Evolutionary conservation across 352 stramenopile species (phyloP).

Genomic region (Sclerospora graminicola): DNA sequence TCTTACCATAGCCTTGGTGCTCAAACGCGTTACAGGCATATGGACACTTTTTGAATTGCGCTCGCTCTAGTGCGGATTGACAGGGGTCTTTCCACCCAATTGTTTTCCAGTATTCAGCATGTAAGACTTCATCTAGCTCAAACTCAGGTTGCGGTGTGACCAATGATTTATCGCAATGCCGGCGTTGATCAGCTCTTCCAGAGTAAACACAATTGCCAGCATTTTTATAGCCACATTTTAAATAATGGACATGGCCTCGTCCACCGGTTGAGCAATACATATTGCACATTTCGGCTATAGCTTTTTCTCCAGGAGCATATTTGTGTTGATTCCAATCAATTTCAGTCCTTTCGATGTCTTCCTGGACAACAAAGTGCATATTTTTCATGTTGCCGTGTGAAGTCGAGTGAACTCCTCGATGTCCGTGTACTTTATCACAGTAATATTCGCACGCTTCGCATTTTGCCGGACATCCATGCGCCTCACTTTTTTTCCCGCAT

Average conservation of each 20-base stretch:
- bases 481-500: slow-evolving; percentile 11
- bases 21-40: slow-evolving; percentile 25
- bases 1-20: slow-evolving; percentile 15
- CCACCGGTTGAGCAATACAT: slow-evolving; percentile 36
- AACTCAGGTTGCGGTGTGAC: slow-evolving; percentile 8
- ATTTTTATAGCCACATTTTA: slow-evolving; percentile 20
- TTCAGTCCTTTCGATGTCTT: background rate
- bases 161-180: slow-evolving; percentile 17
- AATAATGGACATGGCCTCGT: slow-evolving; percentile 34
- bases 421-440: slow-evolving; percentile 28
- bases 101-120: slow-evolving; percentile 36
- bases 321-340: slow-evolving; percentile 17
- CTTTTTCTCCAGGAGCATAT: slow-evolving; percentile 25
- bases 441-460: slow-evolving; percentile 34
- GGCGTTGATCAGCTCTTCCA: slow-evolving; percentile 16
- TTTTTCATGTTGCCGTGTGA: slow-evolving; percentile 44
- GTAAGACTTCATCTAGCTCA: slow-evolving; percentile 34
- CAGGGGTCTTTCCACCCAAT: slow-evolving; percentile 45
- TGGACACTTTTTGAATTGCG: slow-evolving; percentile 23
- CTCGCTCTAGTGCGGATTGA: slow-evolving; percentile 14
- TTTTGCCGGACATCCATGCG: slow-evolving; percentile 21
- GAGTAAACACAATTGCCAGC: slow-evolving; percentile 20
- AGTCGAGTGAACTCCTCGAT: slow-evolving; percentile 23
- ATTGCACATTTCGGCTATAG: slow-evolving; percentile 39
- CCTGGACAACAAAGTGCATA: slow-evolving; percentile 30